Evolutionary conservation across 73 alveolate species (phyloP).

Genomic region (Uronychia binucleata): DNA sequence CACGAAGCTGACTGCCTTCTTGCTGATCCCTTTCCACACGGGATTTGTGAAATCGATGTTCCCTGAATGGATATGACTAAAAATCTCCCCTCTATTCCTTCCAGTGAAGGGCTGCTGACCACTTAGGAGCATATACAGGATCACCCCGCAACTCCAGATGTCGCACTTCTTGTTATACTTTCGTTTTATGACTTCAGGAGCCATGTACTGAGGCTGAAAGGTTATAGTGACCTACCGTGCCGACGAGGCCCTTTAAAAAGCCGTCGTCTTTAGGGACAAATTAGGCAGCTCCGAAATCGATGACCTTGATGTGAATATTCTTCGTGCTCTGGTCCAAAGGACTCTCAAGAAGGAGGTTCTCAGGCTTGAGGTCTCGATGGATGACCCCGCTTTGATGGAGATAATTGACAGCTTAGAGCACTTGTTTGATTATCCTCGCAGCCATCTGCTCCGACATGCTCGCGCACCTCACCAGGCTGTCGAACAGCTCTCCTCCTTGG

Average conservation of each 20-base stretch:
- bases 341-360: constrained; percentile 49
- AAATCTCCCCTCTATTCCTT: constrained; percentile 7
- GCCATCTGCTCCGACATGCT: constrained; percentile 59
- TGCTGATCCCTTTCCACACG: constrained; percentile 14
- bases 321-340: constrained; percentile 8
- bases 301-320: constrained; percentile 51
- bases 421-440: constrained; percentile 66
- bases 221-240: not conserved
- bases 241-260: not conserved
- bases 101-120: constrained; percentile 36
- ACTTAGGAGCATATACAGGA: constrained; percentile 8
- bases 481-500: constrained; percentile 81
- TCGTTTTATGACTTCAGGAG: constrained; percentile 38
- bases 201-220: constrained; percentile 23
- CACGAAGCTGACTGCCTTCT: not conserved
- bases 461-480: constrained; percentile 46
- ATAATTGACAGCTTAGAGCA: constrained; percentile 64
- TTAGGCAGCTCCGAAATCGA: constrained; percentile 67
- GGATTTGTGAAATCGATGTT: not conserved
- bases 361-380: constrained; percentile 73
- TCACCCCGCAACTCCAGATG: constrained; percentile 44
- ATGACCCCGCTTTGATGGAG: constrained; percentile 49
- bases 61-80: constrained; percentile 11
- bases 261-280: not conserved
- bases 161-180: constrained; percentile 33